A percentile compares a stretch with the other conserved stretches of the same genome.
Evolutionary conservation across 495 filamentous ascomycete species (phyloP).

Genomic region (Melanomma pulvis-pyrius): DNA sequence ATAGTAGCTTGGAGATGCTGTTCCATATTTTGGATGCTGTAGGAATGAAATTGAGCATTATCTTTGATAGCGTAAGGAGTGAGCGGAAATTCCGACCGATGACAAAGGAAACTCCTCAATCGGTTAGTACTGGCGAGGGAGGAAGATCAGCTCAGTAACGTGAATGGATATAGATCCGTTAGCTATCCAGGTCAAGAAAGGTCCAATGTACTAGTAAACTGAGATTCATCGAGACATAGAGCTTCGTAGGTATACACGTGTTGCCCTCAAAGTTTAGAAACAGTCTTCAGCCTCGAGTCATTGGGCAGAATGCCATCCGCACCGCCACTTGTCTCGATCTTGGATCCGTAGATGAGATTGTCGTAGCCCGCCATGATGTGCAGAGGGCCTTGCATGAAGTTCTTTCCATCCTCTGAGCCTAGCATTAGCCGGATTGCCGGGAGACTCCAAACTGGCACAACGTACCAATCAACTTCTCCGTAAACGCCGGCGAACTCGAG

Average conservation of each 20-base stretch:
- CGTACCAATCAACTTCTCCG: neutral
- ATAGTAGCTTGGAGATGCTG: conserved; percentile 50
- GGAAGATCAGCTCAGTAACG: conserved; percentile 8
- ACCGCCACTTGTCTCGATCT: neutral
- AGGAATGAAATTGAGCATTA: conserved; percentile 48
- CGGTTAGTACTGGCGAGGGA: conserved; percentile 4
- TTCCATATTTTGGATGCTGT: conserved; percentile 55
- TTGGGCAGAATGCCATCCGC: neutral
- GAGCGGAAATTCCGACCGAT: conserved; percentile 23
- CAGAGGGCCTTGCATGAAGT: neutral
- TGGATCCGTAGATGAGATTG: neutral
- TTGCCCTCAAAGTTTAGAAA: neutral
- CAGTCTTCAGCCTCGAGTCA: neutral
- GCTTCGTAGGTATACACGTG: too few species aligned
- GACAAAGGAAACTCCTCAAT: neutral
- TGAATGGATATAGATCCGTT: conserved; percentile 3
- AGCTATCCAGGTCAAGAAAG: neutral
- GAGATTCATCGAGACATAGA: too few species aligned
- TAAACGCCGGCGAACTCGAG: neutral
- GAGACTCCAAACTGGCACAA: neutral
- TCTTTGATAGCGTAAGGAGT: conserved; percentile 57
- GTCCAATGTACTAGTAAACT: too few species aligned
- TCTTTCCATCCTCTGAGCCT: neutral
- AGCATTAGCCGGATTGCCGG: neutral
- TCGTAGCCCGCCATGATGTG: neutral